Evolutionary conservation across 352 stramenopile species (phyloP), one percentile per base, ranked within the genome.

Genomic region (Phytophthora fragariaefolia): DNA sequence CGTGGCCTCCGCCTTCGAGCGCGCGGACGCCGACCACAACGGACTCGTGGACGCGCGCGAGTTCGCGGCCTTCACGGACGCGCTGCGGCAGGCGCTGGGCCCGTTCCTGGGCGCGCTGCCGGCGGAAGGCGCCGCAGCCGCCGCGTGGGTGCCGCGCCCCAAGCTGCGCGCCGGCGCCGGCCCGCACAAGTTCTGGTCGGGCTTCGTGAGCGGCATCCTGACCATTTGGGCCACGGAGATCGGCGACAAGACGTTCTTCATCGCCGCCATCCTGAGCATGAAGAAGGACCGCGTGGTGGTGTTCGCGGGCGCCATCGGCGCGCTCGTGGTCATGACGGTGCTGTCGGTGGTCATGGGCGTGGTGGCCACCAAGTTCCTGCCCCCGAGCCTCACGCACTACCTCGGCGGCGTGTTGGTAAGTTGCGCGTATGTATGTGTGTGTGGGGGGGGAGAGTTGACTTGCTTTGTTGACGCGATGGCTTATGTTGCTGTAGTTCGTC

Each of bases 211-310:
- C 69, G 85, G 87, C 65, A 92, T 99, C 66, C 79, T 97, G 56
- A 95, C 98, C 51, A 98, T 99, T 57, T 99, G 98, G 84, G 90
- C 98, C 20, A 99, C 96, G 54, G 97, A 99, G 76, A 98, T 99
- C 66, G 97, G 97, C 51, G 97, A 99, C 86, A 99, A 99, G 71
- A 99, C 97, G n/a, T 99, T 99, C 71, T 99, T 99, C 77, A 99
- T 99, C 65, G 97, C 96, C 1, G 97, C 93, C 40, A 97, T 99
- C 68, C 68, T 99, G 50, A 98, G 97, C 24, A 98, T 98, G 80
- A 98, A 99, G 76, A 92, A 97, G 51, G 96, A 97, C 59, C 85
- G 91, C 47, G 80, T 99, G 20, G 90, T 99, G 45, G 97, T 98
- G 15, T 99, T 99, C 61, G 83, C 97, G 1, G 97, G 97, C 40